A percentile compares a stretch with the other conserved stretches of the same genome.
phyloP scores from a whole-genome alignment of 805 yeast species.

The Naumovozyma dairenensis region DNA sequence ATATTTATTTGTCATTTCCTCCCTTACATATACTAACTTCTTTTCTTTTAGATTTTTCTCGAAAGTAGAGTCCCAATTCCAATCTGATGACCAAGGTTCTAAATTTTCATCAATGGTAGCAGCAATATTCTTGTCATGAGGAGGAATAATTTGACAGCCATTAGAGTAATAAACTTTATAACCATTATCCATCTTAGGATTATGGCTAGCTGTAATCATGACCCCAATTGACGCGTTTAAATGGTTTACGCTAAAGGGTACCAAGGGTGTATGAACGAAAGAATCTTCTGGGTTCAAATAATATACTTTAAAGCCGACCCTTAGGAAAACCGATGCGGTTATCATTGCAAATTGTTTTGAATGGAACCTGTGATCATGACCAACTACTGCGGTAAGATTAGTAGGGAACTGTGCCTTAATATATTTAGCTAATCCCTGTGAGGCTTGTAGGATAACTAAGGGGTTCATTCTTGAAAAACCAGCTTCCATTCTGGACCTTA shows the following conservation, averaged over 20 bases:
- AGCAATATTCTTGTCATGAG: slow-evolving; percentile 74
- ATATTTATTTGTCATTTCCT: slow-evolving; percentile 36
- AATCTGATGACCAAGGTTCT: slow-evolving; percentile 46
- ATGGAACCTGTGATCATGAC: slow-evolving; percentile 84
- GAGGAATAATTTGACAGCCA: slow-evolving; percentile 94
- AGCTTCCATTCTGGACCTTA: slow-evolving; percentile 80
- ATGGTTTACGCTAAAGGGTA: slow-evolving; percentile 73
- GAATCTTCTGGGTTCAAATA: slow-evolving; percentile 33
- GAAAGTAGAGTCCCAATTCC: slow-evolving; percentile 38
- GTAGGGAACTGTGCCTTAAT: slow-evolving; percentile 25
- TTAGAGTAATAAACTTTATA: slow-evolving; percentile 89
- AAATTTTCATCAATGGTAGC: slow-evolving; percentile 48
- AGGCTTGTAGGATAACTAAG: slow-evolving; percentile 80
- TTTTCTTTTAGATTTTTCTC: slow-evolving; percentile 16
- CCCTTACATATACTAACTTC: slow-evolving; percentile 33
- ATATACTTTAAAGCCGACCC: slow-evolving; percentile 60
- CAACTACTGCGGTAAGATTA: slow-evolving; percentile 46
- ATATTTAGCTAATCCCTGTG: slow-evolving; percentile 67
- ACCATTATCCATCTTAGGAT: slow-evolving; percentile 81
- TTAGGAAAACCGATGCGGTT: slow-evolving; percentile 63
- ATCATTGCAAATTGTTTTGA: slow-evolving; percentile 72
- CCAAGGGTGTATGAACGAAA: slow-evolving; percentile 77
- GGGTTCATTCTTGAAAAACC: slow-evolving; percentile 86
- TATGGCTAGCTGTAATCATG: slow-evolving; percentile 88
- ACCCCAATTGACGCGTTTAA: slow-evolving; percentile 67